A percentile compares a stretch with the other conserved stretches of the same genome.
Conservation (phyloP, 495 filamentous ascomycete genomes). For the Penicillium argentinense region DNA sequence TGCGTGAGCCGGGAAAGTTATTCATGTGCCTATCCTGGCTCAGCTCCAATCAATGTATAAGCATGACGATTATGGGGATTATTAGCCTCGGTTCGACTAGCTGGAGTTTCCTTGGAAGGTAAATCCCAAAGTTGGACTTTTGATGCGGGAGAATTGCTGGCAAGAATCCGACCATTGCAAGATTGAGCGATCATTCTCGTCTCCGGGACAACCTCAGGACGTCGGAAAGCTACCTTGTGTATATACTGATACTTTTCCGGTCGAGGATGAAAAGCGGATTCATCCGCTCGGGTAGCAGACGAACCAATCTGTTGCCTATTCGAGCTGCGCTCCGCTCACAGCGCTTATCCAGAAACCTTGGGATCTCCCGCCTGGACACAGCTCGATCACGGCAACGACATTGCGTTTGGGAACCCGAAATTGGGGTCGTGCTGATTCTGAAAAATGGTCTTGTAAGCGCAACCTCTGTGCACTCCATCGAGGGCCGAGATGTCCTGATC, state of each 20-base stretch:
- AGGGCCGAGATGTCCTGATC: background rate
- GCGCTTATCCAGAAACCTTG: background rate
- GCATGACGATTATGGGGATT: too few relatives aligned
- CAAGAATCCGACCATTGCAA: background rate
- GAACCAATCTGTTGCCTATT: background rate
- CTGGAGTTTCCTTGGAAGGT: background rate
- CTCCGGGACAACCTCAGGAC: background rate
- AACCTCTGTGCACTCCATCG: background rate
- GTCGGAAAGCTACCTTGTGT: background rate
- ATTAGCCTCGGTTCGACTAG: background rate
- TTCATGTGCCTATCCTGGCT: background rate
- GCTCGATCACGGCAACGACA: background rate
- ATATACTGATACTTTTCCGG: background rate
- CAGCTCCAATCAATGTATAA: background rate
- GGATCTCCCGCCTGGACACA: conserved; percentile 5
- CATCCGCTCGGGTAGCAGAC: background rate
- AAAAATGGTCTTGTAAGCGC: background rate
- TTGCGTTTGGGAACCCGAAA: background rate
- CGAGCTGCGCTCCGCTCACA: background rate
- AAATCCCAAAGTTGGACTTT: background rate
- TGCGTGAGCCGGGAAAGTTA: background rate
- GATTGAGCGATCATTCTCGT: background rate
- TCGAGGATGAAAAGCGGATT: background rate
- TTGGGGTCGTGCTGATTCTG: conserved; percentile 1
- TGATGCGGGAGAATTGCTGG: background rate